Conservation (phyloP, 106 monocot genomes). For the Amphibolis antarctica region DNA sequence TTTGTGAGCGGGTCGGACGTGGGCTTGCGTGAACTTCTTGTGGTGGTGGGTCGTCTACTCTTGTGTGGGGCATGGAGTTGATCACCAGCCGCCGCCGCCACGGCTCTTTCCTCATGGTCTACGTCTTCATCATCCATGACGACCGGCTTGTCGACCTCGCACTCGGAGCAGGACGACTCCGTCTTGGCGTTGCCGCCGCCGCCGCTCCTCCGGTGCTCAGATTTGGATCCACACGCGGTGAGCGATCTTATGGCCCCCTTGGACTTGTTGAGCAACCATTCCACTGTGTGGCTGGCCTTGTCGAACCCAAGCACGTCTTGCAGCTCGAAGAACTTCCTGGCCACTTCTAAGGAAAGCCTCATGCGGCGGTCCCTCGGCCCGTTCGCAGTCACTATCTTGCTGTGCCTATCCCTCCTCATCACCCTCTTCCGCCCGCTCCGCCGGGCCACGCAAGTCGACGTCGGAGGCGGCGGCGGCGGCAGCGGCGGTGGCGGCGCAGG, state of each 20-base stretch:
- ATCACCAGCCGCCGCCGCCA: background rate
- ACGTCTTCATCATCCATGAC: background rate
- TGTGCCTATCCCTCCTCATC: slow-evolving; percentile 56
- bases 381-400: slow-evolving; percentile 59
- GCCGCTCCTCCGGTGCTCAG: background rate
- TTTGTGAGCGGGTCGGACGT: background rate
- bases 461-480: background rate
- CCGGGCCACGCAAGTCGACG: too few relatives aligned
- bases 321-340: slow-evolving; percentile 53
- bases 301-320: slow-evolving; percentile 72
- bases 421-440: background rate
- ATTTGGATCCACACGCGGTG: slow-evolving; percentile 1
- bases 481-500: background rate
- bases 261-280: slow-evolving; percentile 62
- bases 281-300: slow-evolving; percentile 70
- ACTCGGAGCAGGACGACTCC: slow-evolving; percentile 14
- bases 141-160: slow-evolving; percentile 1
- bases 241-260: slow-evolving; percentile 45
- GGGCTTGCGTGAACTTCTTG: background rate
- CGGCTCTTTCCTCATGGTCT: background rate
- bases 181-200: background rate
- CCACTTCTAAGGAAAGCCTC: slow-evolving; percentile 67
- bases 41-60: background rate
- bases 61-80: background rate
- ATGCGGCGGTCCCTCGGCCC: slow-evolving; percentile 68